Conservation (phyloP, 2,329 filamentous ascomycete genomes). For the Fusarium sp. region DNA sequence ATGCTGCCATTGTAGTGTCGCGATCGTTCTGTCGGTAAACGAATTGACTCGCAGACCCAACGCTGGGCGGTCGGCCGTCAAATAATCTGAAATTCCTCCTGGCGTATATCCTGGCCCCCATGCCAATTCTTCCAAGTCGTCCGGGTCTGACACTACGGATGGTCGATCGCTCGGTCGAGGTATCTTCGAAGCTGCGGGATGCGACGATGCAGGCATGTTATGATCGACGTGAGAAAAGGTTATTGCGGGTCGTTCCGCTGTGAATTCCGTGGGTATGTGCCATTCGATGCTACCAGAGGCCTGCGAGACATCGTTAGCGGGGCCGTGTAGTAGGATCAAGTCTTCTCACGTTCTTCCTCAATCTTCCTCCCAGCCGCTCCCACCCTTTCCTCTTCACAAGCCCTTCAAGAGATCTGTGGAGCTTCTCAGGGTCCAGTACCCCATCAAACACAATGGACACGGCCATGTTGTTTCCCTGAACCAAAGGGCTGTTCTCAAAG, state of each 20-base stretch:
- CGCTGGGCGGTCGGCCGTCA: slow-evolving; percentile 2
- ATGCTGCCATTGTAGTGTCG: slow-evolving; percentile 14
- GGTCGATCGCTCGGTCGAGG: slow-evolving; percentile 4
- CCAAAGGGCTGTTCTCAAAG: slow-evolving; percentile 26
- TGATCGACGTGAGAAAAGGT: slow-evolving; percentile 4
- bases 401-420: neutral
- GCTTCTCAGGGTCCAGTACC: slow-evolving; percentile 20
- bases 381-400: slow-evolving; percentile 20
- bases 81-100: slow-evolving; percentile 17
- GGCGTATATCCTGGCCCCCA: slow-evolving; percentile 13
- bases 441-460: slow-evolving; percentile 28
- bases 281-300: slow-evolving; percentile 20
- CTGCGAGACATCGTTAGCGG: neutral
- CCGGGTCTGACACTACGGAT: slow-evolving; percentile 16
- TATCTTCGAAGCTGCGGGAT: slow-evolving; percentile 12
- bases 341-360: slow-evolving; percentile 23
- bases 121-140: slow-evolving; percentile 18
- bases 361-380: slow-evolving; percentile 22
- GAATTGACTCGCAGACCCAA: slow-evolving; percentile 21
- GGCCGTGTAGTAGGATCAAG: neutral
- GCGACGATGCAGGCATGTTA: slow-evolving; percentile 3
- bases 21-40: slow-evolving; percentile 18
- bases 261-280: slow-evolving; percentile 26
- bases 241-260: slow-evolving; percentile 14
- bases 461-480: slow-evolving; percentile 25